A percentile compares a stretch with the other conserved stretches of the same genome.
These are phyloP conservation scores for Coelastrella sp. DNA, from an alignment of 139 green algal genomes.

Conservation along the genomic window DNA sequence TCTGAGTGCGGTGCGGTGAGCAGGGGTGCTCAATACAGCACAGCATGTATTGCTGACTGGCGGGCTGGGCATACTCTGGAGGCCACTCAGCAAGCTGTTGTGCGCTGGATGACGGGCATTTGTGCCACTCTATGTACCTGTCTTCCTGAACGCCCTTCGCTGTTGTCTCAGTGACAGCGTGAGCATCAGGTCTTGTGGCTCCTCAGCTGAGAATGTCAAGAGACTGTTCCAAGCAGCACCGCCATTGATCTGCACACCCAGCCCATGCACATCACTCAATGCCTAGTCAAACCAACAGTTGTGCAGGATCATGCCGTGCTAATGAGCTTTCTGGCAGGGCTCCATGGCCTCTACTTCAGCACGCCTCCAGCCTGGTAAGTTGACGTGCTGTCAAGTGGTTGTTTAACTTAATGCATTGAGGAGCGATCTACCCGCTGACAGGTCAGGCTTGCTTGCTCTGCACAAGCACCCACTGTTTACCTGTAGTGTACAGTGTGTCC, in stretches of 20 bases:
- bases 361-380: no score
- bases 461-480: background rate
- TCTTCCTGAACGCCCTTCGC: background rate
- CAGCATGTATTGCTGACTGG: background rate
- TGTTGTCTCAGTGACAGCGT: conserved; percentile 26
- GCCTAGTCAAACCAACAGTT: no score
- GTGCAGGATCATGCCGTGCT: no score
- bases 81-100: no score
- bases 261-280: background rate
- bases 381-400: no score
- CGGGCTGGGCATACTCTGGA: background rate
- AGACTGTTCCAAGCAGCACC: conserved; percentile 11
- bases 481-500: background rate
- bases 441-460: background rate
- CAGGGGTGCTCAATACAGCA: background rate
- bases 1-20: background rate
- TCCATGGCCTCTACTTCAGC: no score
- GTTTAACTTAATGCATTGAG: no score
- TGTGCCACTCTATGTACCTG: background rate
- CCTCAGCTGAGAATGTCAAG: background rate
- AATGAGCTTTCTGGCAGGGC: no score
- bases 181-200: conserved; percentile 8
- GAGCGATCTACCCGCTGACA: no score
- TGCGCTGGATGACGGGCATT: no score
- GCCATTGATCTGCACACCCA: background rate